Base-by-base conservation (phyloP, 1,284 basidiomycete species). In the Ustilago lituana region DNA sequence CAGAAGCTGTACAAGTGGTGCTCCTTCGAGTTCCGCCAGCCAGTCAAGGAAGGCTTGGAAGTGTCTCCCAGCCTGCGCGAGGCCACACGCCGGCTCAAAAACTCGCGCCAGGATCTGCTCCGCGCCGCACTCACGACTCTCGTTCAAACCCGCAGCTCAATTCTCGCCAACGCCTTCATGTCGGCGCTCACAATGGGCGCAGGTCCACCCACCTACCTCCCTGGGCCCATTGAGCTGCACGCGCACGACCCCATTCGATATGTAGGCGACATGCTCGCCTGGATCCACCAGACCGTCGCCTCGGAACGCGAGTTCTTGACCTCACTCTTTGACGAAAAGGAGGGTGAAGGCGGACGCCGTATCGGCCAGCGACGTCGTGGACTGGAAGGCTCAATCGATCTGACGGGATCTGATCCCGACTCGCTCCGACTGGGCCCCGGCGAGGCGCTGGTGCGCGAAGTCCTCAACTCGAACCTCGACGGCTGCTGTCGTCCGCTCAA, bases 181-280 rank as follows among this genome's bases (percentile, higher is more conserved):
- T 87, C 90, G 10, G 94, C 94, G 0, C 86, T 98, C 15, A 97
- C 93, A 0, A 87, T 91, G 10, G 94, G 95, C 12, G 92, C 92
- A 1, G 61, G 59, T 17, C 66, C 78, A 0, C 92, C 92, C 0
- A 89, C 89, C 31, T 92, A 92, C 23, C 85, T 93, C 1, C 92
- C 94, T 0, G 88, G 94, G 3, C 94, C 95, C 0, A 98, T 98
- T 68, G 95, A 98, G 83, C 86, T 98, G 3, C 94, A 98, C 79
- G 95, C 95, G 0, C 95, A 98, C 77, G 95, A 98, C 81, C 94
- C 95, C 0, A 87, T 93, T 65, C 89, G 95, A 23, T 98, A 98
- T 81, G 89, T 96, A 14, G 94, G 95, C 17, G 95, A 98, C 82
- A 98, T 98, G 92, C 88, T 98, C 4, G 95, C 94, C 0, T 98